Percentiles rank a stretch among this genome's conserved stretches.
phyloP scores from a whole-genome alignment of 805 yeast genomes.

The Nakazawaea holstii region DNA sequence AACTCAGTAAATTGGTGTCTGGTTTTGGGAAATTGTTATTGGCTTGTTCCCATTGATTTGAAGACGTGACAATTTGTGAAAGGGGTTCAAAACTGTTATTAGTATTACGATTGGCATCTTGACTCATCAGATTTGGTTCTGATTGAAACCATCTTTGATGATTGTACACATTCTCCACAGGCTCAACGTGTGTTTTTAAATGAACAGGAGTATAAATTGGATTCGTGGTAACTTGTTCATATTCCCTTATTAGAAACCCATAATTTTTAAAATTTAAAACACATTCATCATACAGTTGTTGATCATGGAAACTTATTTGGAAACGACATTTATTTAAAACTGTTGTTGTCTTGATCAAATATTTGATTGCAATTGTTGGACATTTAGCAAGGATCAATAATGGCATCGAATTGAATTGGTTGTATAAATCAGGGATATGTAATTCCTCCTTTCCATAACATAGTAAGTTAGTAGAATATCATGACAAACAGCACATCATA shows the following conservation, averaged over 20 bases:
- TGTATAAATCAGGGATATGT: constrained; percentile 2
- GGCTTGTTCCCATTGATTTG: too few relatives aligned
- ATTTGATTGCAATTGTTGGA: constrained; percentile 3
- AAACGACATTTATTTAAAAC: not conserved
- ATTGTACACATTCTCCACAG: too few relatives aligned
- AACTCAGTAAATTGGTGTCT: too few relatives aligned
- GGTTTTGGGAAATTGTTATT: too few relatives aligned
- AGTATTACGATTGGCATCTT: too few relatives aligned
- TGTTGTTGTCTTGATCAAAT: not conserved
- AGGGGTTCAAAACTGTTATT: too few relatives aligned
- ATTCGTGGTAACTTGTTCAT: not conserved
- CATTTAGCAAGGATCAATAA: not conserved
- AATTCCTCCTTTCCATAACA: not conserved
- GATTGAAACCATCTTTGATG: too few relatives aligned
- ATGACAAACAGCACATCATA: not conserved
- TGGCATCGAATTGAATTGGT: not conserved
- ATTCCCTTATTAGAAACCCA: not conserved
- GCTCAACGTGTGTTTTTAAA: too few relatives aligned
- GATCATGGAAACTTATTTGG: constrained; percentile 2
- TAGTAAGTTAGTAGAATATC: not conserved
- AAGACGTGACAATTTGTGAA: too few relatives aligned
- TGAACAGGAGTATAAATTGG: too few relatives aligned
- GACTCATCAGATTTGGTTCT: too few relatives aligned
- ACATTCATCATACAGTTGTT: not conserved
- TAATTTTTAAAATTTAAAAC: not conserved